Evolutionary conservation across 768 basidiomycete species (phyloP), one percentile per base, ranked within the genome.

Genomic region (Tulasnella sp.): DNA sequence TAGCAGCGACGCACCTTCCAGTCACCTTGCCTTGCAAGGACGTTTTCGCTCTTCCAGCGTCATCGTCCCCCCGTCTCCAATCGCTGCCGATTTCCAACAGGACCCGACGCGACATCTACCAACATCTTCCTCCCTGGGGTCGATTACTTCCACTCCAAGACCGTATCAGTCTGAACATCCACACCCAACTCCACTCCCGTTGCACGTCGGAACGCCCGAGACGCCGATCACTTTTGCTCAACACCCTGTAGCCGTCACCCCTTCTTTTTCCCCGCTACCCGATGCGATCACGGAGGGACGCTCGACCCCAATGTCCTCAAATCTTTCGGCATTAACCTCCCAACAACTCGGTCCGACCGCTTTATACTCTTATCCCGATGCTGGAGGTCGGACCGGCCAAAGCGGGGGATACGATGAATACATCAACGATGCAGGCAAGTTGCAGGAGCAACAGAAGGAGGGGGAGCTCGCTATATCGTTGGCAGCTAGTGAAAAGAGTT

Each of bases 41-140:
- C 55, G 55, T 9, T 57, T 20, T 29, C 55, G 55, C 55, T 57
- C 55, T 20, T 57, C 55, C 23, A 51, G 51, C 51, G 51, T 99
- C 20, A 55, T 6, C n/a, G 51, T 55, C n/a, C 5, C 51, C n/a
- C 7, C 16, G 5, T 18, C 51, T 20, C 5, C 51, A 5, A 20
- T 55, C 51, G 51, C 10, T 20, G 5, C 51, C 16, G 16, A 18
- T 20, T 7, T 18, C 23, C 51, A 55, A 55, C 51, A n/a, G 16
- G 51, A 55, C 51, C 5, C n/a, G 16, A 55, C 16, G 5, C 51
- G 23, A 18, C 51, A 55, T 18, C 51, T n/a, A 55, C 7, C 51
- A 5, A 55, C 51, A n/a, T 55, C 51, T 18, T 55, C 51, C 10
- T 55, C 51, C 5, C n/a, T 55, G 7, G 51, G 51, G 51, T 55